Percentiles rank a stretch among this genome's conserved stretches.
phyloP scores from a whole-genome alignment of 805 yeast species.

The Wickerhamiella qilinensis region DNA sequence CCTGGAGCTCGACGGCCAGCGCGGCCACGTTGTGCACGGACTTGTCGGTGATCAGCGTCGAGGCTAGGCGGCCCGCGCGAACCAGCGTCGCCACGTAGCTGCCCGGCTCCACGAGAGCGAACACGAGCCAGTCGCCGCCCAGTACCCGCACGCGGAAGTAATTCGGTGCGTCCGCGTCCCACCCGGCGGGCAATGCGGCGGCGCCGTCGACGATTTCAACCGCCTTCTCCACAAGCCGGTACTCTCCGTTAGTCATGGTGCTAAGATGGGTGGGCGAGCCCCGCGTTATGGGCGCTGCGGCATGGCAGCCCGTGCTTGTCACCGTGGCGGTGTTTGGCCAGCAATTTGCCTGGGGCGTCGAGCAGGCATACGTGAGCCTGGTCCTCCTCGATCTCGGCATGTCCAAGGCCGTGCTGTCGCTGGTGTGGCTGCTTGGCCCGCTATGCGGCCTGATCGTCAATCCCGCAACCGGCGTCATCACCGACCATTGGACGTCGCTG shows the following conservation, averaged over 20 bases:
- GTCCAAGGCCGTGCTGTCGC: constrained; percentile 36
- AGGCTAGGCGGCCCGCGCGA: background rate
- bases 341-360: constrained; percentile 51
- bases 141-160: constrained; percentile 1
- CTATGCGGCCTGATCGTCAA: constrained; percentile 47
- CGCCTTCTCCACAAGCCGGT: background rate
- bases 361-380: constrained; percentile 49
- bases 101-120: constrained; percentile 1
- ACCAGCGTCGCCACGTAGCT: constrained; percentile 2
- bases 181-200: background rate
- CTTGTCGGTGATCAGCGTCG: constrained; percentile 1
- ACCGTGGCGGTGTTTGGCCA: constrained; percentile 35
- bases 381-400: constrained; percentile 45
- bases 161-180: constrained; percentile 1
- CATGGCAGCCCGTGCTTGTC: constrained; percentile 11
- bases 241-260: background rate
- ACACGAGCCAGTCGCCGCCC: constrained; percentile 2
- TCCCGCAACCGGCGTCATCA: constrained; percentile 43
- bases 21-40: constrained; percentile 1
- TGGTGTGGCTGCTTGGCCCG: constrained; percentile 57
- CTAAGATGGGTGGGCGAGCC: constrained; percentile 17
- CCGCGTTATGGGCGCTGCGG: constrained; percentile 8
- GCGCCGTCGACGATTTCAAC: background rate
- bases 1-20: background rate
- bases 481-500: constrained; percentile 26